Base-by-base conservation (phyloP, 805 yeast genomes). In the Sugiyamaella marilandica region DNA sequence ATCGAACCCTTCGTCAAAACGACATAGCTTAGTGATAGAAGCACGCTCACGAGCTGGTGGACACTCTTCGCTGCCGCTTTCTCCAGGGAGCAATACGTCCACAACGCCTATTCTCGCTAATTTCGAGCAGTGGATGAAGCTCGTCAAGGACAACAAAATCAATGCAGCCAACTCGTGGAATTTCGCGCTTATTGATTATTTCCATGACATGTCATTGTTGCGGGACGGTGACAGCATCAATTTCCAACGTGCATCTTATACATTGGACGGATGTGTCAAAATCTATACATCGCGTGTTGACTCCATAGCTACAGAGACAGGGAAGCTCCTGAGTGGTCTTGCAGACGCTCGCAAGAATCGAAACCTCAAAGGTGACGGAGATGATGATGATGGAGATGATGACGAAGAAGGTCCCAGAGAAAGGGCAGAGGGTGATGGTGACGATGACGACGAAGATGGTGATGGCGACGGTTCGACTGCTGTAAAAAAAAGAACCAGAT, bases 251-350 rank as follows among this genome's bases (percentile, higher is more conserved):
- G 98, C 97, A 0, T 82, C 94, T 0, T 89, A 95, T 2, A 88
- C 97, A 0, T 72, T 92, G 19, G 97, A 91, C 63, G 97, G 97
- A 0, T 91, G 97, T 73, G 92, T 91, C 33, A 90, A 90, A 70
- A 88, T 92, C 50, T 92, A 92, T 65, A 81, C 91, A 10, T 86
- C 95, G 13, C 79, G 98, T 61, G 90, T 92, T 19, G 97, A 91
- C 62, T 85, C 96, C 0, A 95, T 89, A 0, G 95, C 91, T 4
- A 83, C 85, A 8, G 97, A 91, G 62, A 90, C 97, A 0, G 95
- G 96, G 1, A 82, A 83, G 61, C 73, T 92, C 52, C 69, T 90
- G 34, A 85, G 87, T 67, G 95, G 96, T 2, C 69, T 87, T 52
- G 82, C 90, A 1, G 68, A 65, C 10, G 57, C 62, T 45, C 55